A percentile compares a stretch with the other conserved stretches of the same genome.
These are phyloP conservation scores for Penicillium crystallinum DNA, from an alignment of 495 filamentous ascomycete genomes.

Conservation along the genomic window DNA sequence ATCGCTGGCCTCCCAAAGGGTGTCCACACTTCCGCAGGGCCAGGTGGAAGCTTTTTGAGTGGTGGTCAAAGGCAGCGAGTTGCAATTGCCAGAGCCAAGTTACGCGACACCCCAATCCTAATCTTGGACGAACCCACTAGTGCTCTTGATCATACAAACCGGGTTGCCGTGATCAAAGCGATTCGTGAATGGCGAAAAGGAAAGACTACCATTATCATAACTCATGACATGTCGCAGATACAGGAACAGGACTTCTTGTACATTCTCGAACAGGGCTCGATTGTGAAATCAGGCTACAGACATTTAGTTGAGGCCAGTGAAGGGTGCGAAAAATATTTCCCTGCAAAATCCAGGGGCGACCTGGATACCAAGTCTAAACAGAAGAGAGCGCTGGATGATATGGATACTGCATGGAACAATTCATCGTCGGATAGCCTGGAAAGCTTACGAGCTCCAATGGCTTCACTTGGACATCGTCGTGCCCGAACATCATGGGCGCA, in stretches of 20 bases:
- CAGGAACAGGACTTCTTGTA: constrained; percentile 70
- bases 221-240: constrained; percentile 85
- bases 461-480: not conserved
- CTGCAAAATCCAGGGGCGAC: not conserved
- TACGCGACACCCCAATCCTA: constrained; percentile 75
- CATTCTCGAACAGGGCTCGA: constrained; percentile 63
- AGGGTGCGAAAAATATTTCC: constrained; percentile 17
- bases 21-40: constrained; percentile 66
- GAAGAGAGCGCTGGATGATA: not conserved
- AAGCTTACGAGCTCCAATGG: not conserved
- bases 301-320: constrained; percentile 35
- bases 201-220: constrained; percentile 81
- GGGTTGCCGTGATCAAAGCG: constrained; percentile 64
- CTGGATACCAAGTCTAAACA: not conserved
- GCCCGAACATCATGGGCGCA: constrained; percentile 10
- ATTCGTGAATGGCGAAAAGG: constrained; percentile 64
- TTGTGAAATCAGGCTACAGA: constrained; percentile 65
- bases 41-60: constrained; percentile 65
- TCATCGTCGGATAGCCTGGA: constrained; percentile 5
- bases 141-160: constrained; percentile 69
- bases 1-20: constrained; percentile 69
- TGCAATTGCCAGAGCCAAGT: constrained; percentile 69
- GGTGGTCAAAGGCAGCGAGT: constrained; percentile 80
- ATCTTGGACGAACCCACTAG: constrained; percentile 83
- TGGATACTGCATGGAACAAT: not conserved